phyloP scores from a whole-genome alignment of 1,284 basidiomycete genomes.

The Bondarzewia mesenterica region DNA sequence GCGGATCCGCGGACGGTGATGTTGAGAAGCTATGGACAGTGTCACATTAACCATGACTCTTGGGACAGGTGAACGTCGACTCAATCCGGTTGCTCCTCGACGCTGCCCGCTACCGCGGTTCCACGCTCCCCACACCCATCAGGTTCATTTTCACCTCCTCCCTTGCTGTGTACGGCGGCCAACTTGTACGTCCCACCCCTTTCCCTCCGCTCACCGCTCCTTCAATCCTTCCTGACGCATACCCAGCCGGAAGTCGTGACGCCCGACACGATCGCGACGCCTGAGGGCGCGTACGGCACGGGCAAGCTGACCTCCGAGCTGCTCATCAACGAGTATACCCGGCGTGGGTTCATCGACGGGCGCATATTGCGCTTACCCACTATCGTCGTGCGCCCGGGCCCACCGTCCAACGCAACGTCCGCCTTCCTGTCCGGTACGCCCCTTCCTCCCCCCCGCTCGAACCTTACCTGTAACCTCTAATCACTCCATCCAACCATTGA shows the following conservation, averaged over 20 bases:
- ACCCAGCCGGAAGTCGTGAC: slow-evolving; percentile 37
- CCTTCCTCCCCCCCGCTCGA: neutral
- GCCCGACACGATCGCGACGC: slow-evolving; percentile 45
- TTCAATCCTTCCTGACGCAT: neutral
- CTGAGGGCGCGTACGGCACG: slow-evolving; percentile 51
- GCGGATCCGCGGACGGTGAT: too few relatives aligned
- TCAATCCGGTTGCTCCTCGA: slow-evolving; percentile 47
- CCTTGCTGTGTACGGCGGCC: slow-evolving; percentile 58
- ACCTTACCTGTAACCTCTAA: neutral
- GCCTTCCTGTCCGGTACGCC: slow-evolving; percentile 45
- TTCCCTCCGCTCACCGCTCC: neutral
- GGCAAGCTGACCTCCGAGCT: slow-evolving; percentile 54
- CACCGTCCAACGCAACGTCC: slow-evolving; percentile 48
- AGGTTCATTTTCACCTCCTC: slow-evolving; percentile 57
- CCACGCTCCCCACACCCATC: slow-evolving; percentile 23
- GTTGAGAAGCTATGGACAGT: too few relatives aligned
- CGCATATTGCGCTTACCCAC: slow-evolving; percentile 56
- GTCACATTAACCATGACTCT: neutral
- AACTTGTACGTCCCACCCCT: slow-evolving; percentile 32
- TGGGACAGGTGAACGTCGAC: slow-evolving; percentile 50
- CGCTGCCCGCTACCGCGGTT: slow-evolving; percentile 32
- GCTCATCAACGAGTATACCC: slow-evolving; percentile 55
- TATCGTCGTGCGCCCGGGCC: slow-evolving; percentile 51
- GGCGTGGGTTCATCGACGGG: slow-evolving; percentile 55
- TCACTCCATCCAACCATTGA: neutral